Percentiles rank a stretch among this genome's conserved stretches.
phyloP scores from a whole-genome alignment of 1,284 basidiomycete genomes.

The Xerocomus nothofagi region DNA sequence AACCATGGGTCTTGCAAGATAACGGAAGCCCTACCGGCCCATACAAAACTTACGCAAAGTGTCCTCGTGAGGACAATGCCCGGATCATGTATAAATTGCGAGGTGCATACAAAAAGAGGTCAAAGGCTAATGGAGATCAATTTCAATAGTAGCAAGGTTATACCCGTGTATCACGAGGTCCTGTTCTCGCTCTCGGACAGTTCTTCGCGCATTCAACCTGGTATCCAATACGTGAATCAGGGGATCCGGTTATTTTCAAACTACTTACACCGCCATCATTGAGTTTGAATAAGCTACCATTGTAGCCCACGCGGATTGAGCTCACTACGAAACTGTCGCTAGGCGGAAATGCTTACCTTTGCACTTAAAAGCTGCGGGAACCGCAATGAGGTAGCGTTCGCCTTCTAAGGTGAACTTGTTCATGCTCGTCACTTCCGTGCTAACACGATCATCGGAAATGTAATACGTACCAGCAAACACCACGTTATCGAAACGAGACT shows the following conservation, averaged over 20 bases:
- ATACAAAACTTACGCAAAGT: too few relatives aligned
- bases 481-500: too few relatives aligned
- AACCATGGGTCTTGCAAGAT: too few relatives aligned
- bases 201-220: constrained; percentile 17
- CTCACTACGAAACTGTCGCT: not conserved
- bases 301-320: not conserved
- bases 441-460: too few relatives aligned
- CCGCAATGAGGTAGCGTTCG: constrained; percentile 1
- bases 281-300: constrained; percentile 17
- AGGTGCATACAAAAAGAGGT: too few relatives aligned
- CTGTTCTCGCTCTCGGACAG: constrained; percentile 12
- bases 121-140: constrained; percentile 1
- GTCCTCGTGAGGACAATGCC: too few relatives aligned
- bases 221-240: not conserved
- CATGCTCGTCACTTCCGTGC: not conserved
- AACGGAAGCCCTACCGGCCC: too few relatives aligned
- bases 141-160: constrained; percentile 12
- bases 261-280: constrained; percentile 21
- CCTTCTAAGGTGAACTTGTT: constrained; percentile 1
- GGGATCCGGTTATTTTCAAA: too few relatives aligned
- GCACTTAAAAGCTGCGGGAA: constrained; percentile 3
- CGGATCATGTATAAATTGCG: too few relatives aligned
- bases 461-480: too few relatives aligned
- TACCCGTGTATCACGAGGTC: not conserved
- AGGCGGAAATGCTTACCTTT: not conserved